A percentile compares a stretch with the other conserved stretches of the same genome.
Conservation (phyloP, 768 basidiomycete species). For the Nidularia sp. region DNA sequence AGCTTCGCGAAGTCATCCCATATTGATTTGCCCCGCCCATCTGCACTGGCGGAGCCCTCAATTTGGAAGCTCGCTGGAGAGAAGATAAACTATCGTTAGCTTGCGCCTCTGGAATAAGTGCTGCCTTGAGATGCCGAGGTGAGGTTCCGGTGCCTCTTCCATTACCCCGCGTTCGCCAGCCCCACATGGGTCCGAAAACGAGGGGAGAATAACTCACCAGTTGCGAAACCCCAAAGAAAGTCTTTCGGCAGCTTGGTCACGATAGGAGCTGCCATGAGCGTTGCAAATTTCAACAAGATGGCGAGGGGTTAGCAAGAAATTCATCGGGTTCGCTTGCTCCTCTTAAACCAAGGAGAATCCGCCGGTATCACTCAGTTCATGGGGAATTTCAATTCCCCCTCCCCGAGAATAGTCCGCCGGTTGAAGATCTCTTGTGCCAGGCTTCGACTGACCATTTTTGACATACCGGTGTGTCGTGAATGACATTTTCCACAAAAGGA, state of each 20-base stretch:
- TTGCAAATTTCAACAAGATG: slow-evolving; percentile 12
- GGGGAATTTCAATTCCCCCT: slow-evolving; percentile 27
- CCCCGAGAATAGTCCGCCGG: slow-evolving; percentile 48
- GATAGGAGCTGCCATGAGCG: background rate
- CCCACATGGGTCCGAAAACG: too few relatives aligned
- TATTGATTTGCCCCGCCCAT: slow-evolving; percentile 59
- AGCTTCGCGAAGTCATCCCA: slow-evolving; percentile 70
- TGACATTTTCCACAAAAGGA: too few relatives aligned
- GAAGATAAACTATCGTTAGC: too few relatives aligned
- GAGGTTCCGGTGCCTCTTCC: too few relatives aligned
- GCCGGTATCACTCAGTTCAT: slow-evolving; percentile 39
- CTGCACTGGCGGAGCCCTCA: slow-evolving; percentile 59
- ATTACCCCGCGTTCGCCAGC: too few relatives aligned
- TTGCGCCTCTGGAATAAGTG: too few relatives aligned
- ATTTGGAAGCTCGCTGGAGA: slow-evolving; percentile 63
- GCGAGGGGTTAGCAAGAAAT: slow-evolving; percentile 22
- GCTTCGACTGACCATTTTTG: slow-evolving; percentile 14
- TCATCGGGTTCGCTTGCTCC: slow-evolving; percentile 14
- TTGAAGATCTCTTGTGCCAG: slow-evolving; percentile 11
- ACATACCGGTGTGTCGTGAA: too few relatives aligned
- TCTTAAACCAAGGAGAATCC: slow-evolving; percentile 37
- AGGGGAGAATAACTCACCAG: slow-evolving; percentile 16
- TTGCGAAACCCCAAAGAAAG: slow-evolving; percentile 30
- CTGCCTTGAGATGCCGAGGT: too few relatives aligned
- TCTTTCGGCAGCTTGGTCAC: slow-evolving; percentile 18